phyloP scores from a whole-genome alignment of 139 green algal species.

The Zygnema circumcarinatum region DNA sequence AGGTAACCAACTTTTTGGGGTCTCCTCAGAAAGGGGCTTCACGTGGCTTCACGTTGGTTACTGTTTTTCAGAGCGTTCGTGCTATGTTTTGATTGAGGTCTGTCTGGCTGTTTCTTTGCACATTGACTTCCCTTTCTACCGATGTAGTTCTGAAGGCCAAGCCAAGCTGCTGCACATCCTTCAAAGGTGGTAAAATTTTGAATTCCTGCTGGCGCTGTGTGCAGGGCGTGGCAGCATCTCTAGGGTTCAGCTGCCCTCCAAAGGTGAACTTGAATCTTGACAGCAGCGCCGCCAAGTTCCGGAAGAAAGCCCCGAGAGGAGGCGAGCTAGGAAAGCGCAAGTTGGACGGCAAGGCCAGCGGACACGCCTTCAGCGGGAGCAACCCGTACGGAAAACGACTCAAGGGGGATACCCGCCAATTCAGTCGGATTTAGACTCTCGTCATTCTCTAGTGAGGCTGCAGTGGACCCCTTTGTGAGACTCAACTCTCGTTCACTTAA shows the following conservation, averaged over 20 bases:
- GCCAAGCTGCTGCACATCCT: too few relatives aligned
- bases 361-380: slow-evolving; percentile 83
- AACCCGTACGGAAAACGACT: slow-evolving; percentile 86
- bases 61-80: slow-evolving; percentile 3
- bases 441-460: too few relatives aligned
- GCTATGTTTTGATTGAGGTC: neutral
- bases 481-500: too few relatives aligned
- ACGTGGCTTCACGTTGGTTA: neutral
- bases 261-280: slow-evolving; percentile 68
- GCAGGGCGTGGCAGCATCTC: slow-evolving; percentile 83
- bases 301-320: slow-evolving; percentile 65
- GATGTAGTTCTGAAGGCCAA: too few relatives aligned
- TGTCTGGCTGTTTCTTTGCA: neutral
- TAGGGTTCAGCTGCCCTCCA: slow-evolving; percentile 89
- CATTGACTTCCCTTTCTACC: neutral
- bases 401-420: slow-evolving; percentile 80
- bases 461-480: too few relatives aligned
- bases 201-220: too few relatives aligned
- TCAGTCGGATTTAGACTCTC: slow-evolving; percentile 40
- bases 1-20: slow-evolving; percentile 33
- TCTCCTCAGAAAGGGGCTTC: neutral
- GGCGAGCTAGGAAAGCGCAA: slow-evolving; percentile 29
- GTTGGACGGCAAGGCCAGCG: slow-evolving; percentile 59
- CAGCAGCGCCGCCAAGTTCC: slow-evolving; percentile 90
- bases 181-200: too few relatives aligned